A percentile compares a stretch with the other conserved stretches of the same genome.
Conservation (phyloP, 805 yeast genomes). For the Saturnispora halmiae region DNA sequence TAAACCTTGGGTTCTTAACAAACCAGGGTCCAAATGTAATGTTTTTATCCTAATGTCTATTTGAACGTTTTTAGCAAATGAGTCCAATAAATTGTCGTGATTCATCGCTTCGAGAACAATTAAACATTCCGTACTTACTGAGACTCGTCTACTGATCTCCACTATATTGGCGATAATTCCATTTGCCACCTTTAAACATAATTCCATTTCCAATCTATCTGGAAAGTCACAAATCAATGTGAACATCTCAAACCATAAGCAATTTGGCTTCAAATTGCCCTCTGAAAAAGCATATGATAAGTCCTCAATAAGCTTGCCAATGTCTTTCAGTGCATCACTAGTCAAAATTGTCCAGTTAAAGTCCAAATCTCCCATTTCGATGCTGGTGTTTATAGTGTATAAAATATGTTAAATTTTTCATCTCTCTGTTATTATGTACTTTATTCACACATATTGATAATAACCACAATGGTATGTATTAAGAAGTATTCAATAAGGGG, state of each 20-base stretch:
- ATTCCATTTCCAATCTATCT: slow-evolving; percentile 16
- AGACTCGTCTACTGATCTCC: slow-evolving; percentile 19
- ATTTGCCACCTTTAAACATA: slow-evolving; percentile 17
- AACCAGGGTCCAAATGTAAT: slow-evolving; percentile 22
- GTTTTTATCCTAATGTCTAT: slow-evolving; percentile 23
- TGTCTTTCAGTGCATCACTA: background rate
- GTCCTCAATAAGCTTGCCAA: background rate
- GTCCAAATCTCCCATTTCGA: background rate
- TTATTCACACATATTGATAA: background rate
- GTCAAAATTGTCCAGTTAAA: slow-evolving; percentile 3
- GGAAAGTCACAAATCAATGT: slow-evolving; percentile 19
- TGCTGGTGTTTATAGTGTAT: background rate
- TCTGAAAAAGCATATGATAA: background rate
- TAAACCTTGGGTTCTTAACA: slow-evolving; percentile 22
- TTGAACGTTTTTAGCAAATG: slow-evolving; percentile 21
- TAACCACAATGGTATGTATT: slow-evolving; percentile 9
- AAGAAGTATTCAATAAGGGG: background rate
- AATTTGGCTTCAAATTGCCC: background rate
- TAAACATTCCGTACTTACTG: slow-evolving; percentile 20
- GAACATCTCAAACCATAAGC: slow-evolving; percentile 20
- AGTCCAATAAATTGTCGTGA: slow-evolving; percentile 16
- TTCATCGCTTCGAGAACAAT: slow-evolving; percentile 21
- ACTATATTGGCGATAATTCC: slow-evolving; percentile 15
- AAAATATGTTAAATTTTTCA: background rate
- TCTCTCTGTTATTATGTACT: background rate